A percentile compares a stretch with the other conserved stretches of the same genome.
Evolutionary conservation across 2,329 filamentous ascomycete genomes (phyloP).

Genomic region (Tolypocladium ophioglossoides): DNA sequence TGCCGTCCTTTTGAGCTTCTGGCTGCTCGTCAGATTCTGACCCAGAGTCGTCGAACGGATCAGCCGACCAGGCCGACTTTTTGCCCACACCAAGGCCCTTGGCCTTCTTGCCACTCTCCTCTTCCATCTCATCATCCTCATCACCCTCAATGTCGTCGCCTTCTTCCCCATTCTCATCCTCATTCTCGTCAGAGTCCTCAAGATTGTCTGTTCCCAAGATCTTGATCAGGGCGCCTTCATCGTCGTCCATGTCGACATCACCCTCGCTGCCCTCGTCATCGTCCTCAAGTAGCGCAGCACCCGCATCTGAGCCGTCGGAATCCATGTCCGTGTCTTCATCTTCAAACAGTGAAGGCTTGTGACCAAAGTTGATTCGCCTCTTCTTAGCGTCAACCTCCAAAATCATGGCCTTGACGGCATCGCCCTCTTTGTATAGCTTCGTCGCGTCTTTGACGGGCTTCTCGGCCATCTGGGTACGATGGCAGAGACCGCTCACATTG

Average conservation of each 20-base stretch:
- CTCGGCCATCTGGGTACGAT: conserved; percentile 86
- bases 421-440: conserved; percentile 81
- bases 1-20: conserved; percentile 28
- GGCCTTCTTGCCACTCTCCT: conserved; percentile 21
- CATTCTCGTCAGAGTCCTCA: conserved; percentile 27
- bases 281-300: conserved; percentile 31
- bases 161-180: conserved; percentile 18
- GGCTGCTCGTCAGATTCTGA: conserved; percentile 32
- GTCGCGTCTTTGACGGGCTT: conserved; percentile 71
- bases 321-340: conserved; percentile 46
- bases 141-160: conserved; percentile 26
- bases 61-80: conserved; percentile 82
- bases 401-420: conserved; percentile 86
- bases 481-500: conserved; percentile 88
- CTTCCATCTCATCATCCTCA: conserved; percentile 30
- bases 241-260: conserved; percentile 39
- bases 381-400: conserved; percentile 66
- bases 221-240: conserved; percentile 25
- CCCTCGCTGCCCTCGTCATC: conserved; percentile 37
- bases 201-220: conserved; percentile 36
- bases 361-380: conserved; percentile 74
- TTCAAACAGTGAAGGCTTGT: conserved; percentile 88
- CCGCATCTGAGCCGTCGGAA: conserved; percentile 34
- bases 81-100: conserved; percentile 42
- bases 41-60: conserved; percentile 51